Base-by-base conservation (phyloP, 139 green algal species). In the Haematococcus sp. region DNA sequence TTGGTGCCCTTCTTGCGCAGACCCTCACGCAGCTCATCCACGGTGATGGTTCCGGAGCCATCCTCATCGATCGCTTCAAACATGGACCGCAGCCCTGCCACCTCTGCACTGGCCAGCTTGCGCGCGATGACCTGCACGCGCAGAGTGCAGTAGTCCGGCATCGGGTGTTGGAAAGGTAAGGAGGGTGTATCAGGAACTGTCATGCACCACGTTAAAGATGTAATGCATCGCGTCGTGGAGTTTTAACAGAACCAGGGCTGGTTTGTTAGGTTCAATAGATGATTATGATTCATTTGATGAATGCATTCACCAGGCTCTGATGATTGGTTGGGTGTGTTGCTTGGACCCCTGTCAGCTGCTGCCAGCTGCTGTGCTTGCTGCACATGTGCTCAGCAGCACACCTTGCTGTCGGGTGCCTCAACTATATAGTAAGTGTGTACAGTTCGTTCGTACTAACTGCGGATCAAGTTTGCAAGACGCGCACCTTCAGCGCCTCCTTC, bases 401-500 rank as follows among this genome's bases (percentile, higher is more conserved):
- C n/a, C n/a, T n/a, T n/a, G n/a, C n/a, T n/a, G n/a, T n/a, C n/a
- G n/a, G n/a, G n/a, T n/a, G n/a, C n/a, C n/a, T n/a, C n/a, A n/a
- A n/a, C n/a, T n/a, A n/a, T n/a, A n/a, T 7, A 7, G 11, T 19
- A 49, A 49, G 11, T 11, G 7, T 49, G 40, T 49, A 19, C 11
- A 49, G 7, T 49, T 11, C 40, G 7, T 49, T 7, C 40, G 40
- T 49, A 19, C 11, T 49, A 49, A 19, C 11, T 11, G 7, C 7
- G 11, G 11, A 49, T 11, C 40, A 19, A 11, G 11, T 49, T 49
- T 11, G 11, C 7, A 7, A 49, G 40, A 7, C 70, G 43, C 73
- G 74, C 20, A 93, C 83, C 80, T 95, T 91, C 74, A 98, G 84
- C 11, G 92, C 95, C 79, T 94, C 82, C 65, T 95, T 94, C 88